Conservation (phyloP, 1,284 basidiomycete species). For the Malassezia pachydermatis region DNA sequence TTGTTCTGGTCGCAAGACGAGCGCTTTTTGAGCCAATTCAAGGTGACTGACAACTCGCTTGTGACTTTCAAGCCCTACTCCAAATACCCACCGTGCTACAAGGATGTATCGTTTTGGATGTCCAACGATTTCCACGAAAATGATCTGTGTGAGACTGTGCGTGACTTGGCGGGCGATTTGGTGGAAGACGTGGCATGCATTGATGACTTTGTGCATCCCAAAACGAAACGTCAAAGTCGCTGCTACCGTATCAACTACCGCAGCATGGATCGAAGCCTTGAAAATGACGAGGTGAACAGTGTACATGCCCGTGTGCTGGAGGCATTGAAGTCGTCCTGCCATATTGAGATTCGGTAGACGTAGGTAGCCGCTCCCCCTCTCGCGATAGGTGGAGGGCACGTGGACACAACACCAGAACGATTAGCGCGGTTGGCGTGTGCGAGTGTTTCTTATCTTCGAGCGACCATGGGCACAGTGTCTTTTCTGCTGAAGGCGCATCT, state of each 20-base stretch:
- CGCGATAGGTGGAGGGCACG: too few species aligned
- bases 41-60: slow-evolving; percentile 13
- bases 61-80: slow-evolving; percentile 45
- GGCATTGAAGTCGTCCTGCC: slow-evolving; percentile 50
- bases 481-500: slow-evolving; percentile 8
- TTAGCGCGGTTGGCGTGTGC: too few species aligned
- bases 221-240: slow-evolving; percentile 65
- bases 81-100: slow-evolving; percentile 45
- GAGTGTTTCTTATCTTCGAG: neutral
- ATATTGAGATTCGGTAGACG: slow-evolving; percentile 29
- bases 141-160: slow-evolving; percentile 87
- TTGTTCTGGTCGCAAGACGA: slow-evolving; percentile 89
- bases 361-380: too few species aligned
- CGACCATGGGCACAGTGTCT: slow-evolving; percentile 11
- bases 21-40: slow-evolving; percentile 80
- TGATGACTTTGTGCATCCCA: slow-evolving; percentile 84
- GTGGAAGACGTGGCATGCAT: slow-evolving; percentile 83
- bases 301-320: slow-evolving; percentile 56
- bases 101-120: slow-evolving; percentile 56
- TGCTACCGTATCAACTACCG: slow-evolving; percentile 90
- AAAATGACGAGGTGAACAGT: slow-evolving; percentile 77
- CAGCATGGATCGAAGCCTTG: slow-evolving; percentile 89
- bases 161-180: slow-evolving; percentile 81
- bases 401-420: too few species aligned
- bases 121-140: slow-evolving; percentile 67